Percentiles rank a stretch among this genome's conserved stretches.
Evolutionary conservation across 129 eudicot genomes (phyloP).

Genomic region (Artemisia annua): DNA sequence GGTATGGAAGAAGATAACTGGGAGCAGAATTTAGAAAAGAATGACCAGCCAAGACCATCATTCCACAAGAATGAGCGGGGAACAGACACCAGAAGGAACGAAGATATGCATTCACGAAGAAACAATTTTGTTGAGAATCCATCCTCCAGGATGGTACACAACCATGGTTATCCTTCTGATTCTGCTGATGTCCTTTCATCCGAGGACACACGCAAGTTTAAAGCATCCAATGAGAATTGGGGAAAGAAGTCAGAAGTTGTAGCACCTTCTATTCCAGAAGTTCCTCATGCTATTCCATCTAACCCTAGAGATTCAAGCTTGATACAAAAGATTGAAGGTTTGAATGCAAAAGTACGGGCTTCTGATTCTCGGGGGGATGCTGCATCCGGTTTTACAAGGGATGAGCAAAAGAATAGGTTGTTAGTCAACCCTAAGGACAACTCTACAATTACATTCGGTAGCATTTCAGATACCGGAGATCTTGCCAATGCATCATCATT

Average conservation of each 20-base stretch:
- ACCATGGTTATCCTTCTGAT: constrained; percentile 15
- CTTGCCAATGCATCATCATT: constrained; percentile 25
- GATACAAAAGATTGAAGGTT: constrained; percentile 79
- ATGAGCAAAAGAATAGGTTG: constrained; percentile 43
- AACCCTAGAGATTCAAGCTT: constrained; percentile 54
- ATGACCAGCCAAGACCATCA: constrained; percentile 35
- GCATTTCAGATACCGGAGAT: constrained; percentile 37
- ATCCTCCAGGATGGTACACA: constrained; percentile 4
- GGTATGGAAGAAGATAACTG: constrained; percentile 49
- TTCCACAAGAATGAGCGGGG: constrained; percentile 62
- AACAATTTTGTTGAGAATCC: neutral
- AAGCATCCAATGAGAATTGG: constrained; percentile 37
- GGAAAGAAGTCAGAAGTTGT: constrained; percentile 32
- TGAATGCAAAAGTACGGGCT: constrained; percentile 76
- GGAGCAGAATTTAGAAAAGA: constrained; percentile 49
- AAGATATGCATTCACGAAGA: constrained; percentile 44
- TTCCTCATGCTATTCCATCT: constrained; percentile 34
- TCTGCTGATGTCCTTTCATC: constrained; percentile 34
- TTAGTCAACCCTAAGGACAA: constrained; percentile 28
- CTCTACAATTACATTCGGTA: constrained; percentile 35
- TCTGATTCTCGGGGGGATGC: constrained; percentile 56
- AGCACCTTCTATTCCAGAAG: constrained; percentile 23
- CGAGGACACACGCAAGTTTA: constrained; percentile 33
- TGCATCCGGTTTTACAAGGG: too few relatives aligned
- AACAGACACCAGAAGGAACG: constrained; percentile 48